phyloP scores from a whole-genome alignment of 768 basidiomycete species.

The Harrya chromipes region DNA sequence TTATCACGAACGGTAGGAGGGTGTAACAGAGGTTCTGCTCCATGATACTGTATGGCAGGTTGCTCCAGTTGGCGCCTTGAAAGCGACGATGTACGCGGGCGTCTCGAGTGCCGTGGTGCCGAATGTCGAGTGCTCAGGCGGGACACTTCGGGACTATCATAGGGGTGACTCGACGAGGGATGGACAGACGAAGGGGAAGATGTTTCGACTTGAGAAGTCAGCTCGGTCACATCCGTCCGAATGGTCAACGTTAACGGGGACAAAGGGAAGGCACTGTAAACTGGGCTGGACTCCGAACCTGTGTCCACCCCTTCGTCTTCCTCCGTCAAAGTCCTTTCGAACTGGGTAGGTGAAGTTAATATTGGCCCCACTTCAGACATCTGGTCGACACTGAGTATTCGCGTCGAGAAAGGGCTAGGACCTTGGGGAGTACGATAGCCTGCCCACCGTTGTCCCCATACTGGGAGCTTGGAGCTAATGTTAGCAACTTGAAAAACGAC shows the following conservation, averaged over 20 bases:
- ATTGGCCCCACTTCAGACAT: conserved; percentile 22
- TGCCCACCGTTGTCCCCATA: conserved; percentile 34
- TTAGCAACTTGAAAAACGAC: conserved; percentile 6
- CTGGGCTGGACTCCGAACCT: conserved; percentile 11
- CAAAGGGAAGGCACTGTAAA: conserved; percentile 7
- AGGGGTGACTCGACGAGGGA: not conserved
- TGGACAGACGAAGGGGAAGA: not conserved
- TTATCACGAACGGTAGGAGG: not conserved
- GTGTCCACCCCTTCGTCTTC: conserved; percentile 20
- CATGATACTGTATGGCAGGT: not conserved
- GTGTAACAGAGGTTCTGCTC: not conserved
- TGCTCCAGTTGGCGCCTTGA: not conserved
- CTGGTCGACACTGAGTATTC: conserved; percentile 15
- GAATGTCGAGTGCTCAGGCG: not conserved
- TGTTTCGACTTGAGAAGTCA: not conserved
- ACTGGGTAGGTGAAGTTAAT: conserved; percentile 22
- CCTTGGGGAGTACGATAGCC: conserved; percentile 21
- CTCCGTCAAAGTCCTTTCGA: conserved; percentile 13
- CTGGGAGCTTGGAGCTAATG: conserved; percentile 21
- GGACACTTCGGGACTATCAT: not conserved
- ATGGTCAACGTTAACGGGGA: conserved; percentile 7
- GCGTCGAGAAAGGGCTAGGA: conserved; percentile 26
- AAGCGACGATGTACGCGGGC: not conserved
- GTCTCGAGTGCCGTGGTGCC: conserved; percentile 2
- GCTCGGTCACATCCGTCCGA: conserved; percentile 1